Base-by-base conservation (phyloP, 371 early-diverging fungal genomes). In the Mucor sp. region DNA sequence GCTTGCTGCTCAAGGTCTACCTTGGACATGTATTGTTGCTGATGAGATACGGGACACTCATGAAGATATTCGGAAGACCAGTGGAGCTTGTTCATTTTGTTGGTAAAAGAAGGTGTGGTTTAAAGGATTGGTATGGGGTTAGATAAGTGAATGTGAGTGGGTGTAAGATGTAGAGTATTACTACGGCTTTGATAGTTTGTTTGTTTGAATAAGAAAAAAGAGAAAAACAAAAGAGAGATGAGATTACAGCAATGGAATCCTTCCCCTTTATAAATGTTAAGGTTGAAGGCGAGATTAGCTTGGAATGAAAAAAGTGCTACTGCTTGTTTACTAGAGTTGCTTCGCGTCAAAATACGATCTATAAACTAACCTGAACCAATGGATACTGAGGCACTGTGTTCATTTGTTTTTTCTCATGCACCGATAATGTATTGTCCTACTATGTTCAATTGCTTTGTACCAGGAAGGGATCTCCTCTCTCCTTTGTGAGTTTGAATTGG, bases 41-140 rank as follows among this genome's bases (percentile, higher is more conserved):
- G 73, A 35, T 77, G 74, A 28, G 67, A 64, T 21, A 65, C 69
- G 47, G 67, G 43, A 28, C 70, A 70, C 15, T 77, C 74, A 62
- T 70, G 69, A 67, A 74, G 72, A 60, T 75, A 75, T 59, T 78
- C 78, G 43, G 78, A 61, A 64, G 65, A 64, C 65, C 65, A 64
- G 56, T 63, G 39, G 41, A 63, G 56, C 43, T 64, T 64, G 57
- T 57, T 64, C 65, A 64, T 64, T 64, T 19, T 53, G 17, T 19
- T 44, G 37, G 14, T 37, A 53, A 53, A 53, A 25, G 53, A 53
- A 21, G 14, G 53, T 47, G 7, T 37, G 53, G 23, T 53, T 25
- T 25, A 21, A 63, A 63, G 63, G 63, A 63, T 55, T 55, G 63
- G 53, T 63, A 55, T 27, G 63, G 63, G 63, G 37, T 37, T 4